Percentiles rank a stretch among this genome's conserved stretches.
Conservation (phyloP, 345 rosid genomes). For the Eucalyptus tenuipes region DNA sequence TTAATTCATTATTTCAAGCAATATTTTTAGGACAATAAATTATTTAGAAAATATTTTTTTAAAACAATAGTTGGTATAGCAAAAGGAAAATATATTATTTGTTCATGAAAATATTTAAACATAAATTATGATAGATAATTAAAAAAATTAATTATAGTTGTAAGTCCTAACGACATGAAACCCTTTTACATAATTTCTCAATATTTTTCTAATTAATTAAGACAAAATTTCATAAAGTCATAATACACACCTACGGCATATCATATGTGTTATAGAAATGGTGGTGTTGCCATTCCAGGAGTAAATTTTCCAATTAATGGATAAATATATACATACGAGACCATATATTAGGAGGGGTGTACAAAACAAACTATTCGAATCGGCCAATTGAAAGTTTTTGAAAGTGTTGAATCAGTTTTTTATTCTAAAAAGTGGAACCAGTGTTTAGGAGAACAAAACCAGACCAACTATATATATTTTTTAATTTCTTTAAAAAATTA, state of each 20-base stretch:
- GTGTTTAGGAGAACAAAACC: fast-evolving
- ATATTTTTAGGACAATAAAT: background rate
- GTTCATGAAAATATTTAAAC: too few species aligned
- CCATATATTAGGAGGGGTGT: fast-evolving
- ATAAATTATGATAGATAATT: too few species aligned
- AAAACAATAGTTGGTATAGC: too few species aligned
- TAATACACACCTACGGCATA: fast-evolving
- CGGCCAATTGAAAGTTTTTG: fast-evolving
- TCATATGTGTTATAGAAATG: background rate
- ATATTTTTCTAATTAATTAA: too few species aligned
- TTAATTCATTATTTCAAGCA: background rate
- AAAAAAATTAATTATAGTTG: too few species aligned
- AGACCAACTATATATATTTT: too few species aligned
- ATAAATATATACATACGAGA: background rate
- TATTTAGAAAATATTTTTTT: too few species aligned
- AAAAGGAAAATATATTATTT: fast-evolving
- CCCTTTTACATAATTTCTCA: background rate
- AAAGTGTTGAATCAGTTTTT: fast-evolving
- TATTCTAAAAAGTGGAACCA: fast-evolving
- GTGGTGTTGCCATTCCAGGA: fast-evolving
- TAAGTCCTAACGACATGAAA: fast-evolving
- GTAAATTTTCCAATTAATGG: background rate
- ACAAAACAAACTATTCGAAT: fast-evolving
- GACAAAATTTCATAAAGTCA: background rate
- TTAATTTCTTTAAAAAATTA: too few species aligned